A percentile compares a stretch with the other conserved stretches of the same genome.
phyloP scores from a whole-genome alignment of 257 asterid species.

The Solanum commersonii region DNA sequence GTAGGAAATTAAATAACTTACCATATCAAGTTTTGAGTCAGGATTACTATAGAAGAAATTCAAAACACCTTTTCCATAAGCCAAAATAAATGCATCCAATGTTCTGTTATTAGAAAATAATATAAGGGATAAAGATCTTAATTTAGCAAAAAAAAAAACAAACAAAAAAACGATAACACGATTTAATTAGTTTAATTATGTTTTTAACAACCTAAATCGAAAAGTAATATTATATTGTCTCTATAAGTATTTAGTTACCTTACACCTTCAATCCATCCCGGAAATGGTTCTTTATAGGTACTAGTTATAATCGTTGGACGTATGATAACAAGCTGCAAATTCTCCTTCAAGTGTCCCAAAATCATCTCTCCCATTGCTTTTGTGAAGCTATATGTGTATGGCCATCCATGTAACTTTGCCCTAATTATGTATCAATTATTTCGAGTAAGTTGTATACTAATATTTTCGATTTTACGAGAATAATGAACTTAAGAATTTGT shows the following conservation, averaged over 20 bases:
- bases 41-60: slow-evolving; percentile 14
- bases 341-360: background rate
- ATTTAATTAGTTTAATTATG: background rate
- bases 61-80: slow-evolving; percentile 37
- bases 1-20: background rate
- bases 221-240: background rate
- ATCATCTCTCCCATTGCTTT: slow-evolving; percentile 67
- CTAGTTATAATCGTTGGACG: slow-evolving; percentile 51
- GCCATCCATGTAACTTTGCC: slow-evolving; percentile 56
- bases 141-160: no score
- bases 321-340: slow-evolving; percentile 25
- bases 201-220: background rate
- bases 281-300: slow-evolving; percentile 35
- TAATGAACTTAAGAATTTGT: background rate
- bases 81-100: background rate
- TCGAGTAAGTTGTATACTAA: background rate
- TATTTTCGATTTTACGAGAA: background rate
- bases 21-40: slow-evolving; percentile 32
- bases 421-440: background rate
- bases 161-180: no score
- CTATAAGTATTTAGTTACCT: background rate
- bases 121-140: background rate
- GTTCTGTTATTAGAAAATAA: background rate
- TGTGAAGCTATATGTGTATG: slow-evolving; percentile 47
- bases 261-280: background rate